Percentiles rank a stretch among this genome's conserved stretches.
Conservation (phyloP, 1,139 yeast species). For the Pichia norvegensis region DNA sequence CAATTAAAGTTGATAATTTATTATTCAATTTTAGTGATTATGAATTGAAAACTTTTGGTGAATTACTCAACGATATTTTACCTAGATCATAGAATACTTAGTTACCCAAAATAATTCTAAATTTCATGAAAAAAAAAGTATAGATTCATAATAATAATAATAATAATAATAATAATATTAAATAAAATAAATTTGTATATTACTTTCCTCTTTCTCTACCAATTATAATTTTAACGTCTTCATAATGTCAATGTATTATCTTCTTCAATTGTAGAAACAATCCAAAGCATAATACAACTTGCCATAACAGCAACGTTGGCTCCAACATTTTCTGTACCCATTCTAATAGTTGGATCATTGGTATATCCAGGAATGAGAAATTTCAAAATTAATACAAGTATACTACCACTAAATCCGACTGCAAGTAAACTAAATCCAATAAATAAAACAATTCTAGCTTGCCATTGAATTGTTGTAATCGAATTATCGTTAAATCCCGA, state of each 20-base stretch:
- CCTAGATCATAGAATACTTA: conserved; percentile 17
- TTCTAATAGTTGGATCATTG: conserved; percentile 79
- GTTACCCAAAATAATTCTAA: not conserved
- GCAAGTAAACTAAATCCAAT: conserved; percentile 89
- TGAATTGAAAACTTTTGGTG: conserved; percentile 44
- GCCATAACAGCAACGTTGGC: conserved; percentile 76
- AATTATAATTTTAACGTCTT: not conserved
- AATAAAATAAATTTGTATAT: not conserved
- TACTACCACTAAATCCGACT: conserved; percentile 89
- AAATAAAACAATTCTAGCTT: conserved; percentile 82
- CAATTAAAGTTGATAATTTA: conserved; percentile 29
- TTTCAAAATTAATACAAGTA: conserved; percentile 79
- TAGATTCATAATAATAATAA: not conserved
- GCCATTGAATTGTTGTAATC: conserved; percentile 67
- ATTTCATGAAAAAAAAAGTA: not conserved
- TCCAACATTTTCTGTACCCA: conserved; percentile 87
- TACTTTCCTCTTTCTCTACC: not conserved
- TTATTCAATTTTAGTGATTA: conserved; percentile 48
- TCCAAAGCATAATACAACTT: conserved; percentile 84
- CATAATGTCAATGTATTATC: conserved; percentile 86
- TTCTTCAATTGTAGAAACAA: conserved; percentile 90
- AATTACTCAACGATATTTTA: conserved; percentile 22
- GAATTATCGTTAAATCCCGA: conserved; percentile 26
- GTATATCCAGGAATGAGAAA: conserved; percentile 70
- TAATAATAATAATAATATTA: no score